A percentile compares a stretch with the other conserved stretches of the same genome.
Evolutionary conservation across 345 rosid genomes (phyloP).

Genomic region (Pugionium dolabratum): DNA sequence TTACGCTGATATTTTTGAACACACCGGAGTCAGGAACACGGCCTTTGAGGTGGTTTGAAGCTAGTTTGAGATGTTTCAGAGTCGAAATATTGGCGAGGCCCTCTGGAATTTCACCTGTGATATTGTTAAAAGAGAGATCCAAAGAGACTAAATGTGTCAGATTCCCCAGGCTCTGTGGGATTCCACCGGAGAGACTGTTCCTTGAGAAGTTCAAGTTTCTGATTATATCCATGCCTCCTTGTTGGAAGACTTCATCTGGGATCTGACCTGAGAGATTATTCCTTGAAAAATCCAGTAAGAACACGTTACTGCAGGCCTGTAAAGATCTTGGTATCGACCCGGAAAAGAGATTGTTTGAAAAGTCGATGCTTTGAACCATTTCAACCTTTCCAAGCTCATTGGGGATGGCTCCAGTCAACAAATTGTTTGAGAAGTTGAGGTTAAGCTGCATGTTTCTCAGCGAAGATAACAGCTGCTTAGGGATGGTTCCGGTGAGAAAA

Average conservation of each 20-base stretch:
- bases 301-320: slow-evolving; percentile 62
- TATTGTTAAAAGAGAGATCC: slow-evolving; percentile 67
- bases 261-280: slow-evolving; percentile 65
- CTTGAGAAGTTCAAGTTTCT: slow-evolving; percentile 63
- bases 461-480: slow-evolving; percentile 44
- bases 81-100: slow-evolving; percentile 53
- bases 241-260: slow-evolving; percentile 45
- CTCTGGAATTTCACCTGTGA: slow-evolving; percentile 65
- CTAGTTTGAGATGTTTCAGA: slow-evolving; percentile 62
- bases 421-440: slow-evolving; percentile 72
- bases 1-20: slow-evolving; percentile 50
- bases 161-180: slow-evolving; percentile 51
- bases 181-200: slow-evolving; percentile 58
- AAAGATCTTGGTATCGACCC: slow-evolving; percentile 65
- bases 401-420: slow-evolving; percentile 61
- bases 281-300: slow-evolving; percentile 69
- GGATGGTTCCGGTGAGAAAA: slow-evolving; percentile 62
- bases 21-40: slow-evolving; percentile 67
- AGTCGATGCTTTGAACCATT: slow-evolving; percentile 74
- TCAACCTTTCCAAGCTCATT: slow-evolving; percentile 67
- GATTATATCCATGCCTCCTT: slow-evolving; percentile 44
- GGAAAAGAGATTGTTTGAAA: slow-evolving; percentile 66
- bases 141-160: slow-evolving; percentile 55
- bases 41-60: slow-evolving; percentile 76
- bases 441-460: slow-evolving; percentile 56